Evolutionary conservation across 1,139 yeast species (phyloP).

Genomic region (Ogataea hybrid): DNA sequence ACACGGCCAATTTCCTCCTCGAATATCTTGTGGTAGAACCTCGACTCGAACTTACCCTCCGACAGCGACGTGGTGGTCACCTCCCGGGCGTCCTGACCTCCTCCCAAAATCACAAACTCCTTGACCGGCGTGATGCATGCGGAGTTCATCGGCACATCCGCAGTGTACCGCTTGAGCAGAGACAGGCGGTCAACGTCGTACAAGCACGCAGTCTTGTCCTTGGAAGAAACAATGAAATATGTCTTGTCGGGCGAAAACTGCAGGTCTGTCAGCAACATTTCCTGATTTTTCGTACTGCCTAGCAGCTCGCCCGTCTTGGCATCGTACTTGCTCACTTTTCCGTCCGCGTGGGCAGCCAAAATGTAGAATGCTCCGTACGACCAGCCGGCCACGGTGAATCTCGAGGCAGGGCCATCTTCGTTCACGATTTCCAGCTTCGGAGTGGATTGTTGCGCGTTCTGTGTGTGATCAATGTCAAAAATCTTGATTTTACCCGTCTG

Average conservation of each 20-base stretch:
- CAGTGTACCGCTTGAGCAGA: slow-evolving; percentile 69
- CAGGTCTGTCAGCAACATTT: slow-evolving; percentile 77
- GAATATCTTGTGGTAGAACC: slow-evolving; percentile 92
- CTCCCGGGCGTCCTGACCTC: slow-evolving; percentile 99
- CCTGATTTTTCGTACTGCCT: slow-evolving; percentile 63
- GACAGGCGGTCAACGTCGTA: slow-evolving; percentile 76
- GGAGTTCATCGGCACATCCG: slow-evolving; percentile 94
- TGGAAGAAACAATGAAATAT: slow-evolving; percentile 88
- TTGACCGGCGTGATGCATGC: slow-evolving; percentile 93
- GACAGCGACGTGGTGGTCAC: slow-evolving; percentile 94
- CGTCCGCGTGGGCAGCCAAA: slow-evolving; percentile 87
- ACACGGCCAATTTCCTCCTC: slow-evolving; percentile 97
- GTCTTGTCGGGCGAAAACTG: slow-evolving; percentile 87
- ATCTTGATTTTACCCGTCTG: slow-evolving; percentile 74
- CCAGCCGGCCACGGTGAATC: slow-evolving; percentile 89
- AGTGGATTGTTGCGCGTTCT: slow-evolving; percentile 40
- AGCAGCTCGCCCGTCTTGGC: slow-evolving; percentile 71
- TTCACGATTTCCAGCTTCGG: slow-evolving; percentile 61
- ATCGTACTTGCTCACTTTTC: slow-evolving; percentile 77
- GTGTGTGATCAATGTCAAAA: slow-evolving; percentile 52
- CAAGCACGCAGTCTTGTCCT: slow-evolving; percentile 85
- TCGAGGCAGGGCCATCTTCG: slow-evolving; percentile 52
- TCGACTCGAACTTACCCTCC: slow-evolving; percentile 96
- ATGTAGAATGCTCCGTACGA: slow-evolving; percentile 70
- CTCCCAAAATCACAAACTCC: slow-evolving; percentile 91